Evolutionary conservation across 306 rosid species (phyloP).

Genomic region (Lupinus albus): DNA sequence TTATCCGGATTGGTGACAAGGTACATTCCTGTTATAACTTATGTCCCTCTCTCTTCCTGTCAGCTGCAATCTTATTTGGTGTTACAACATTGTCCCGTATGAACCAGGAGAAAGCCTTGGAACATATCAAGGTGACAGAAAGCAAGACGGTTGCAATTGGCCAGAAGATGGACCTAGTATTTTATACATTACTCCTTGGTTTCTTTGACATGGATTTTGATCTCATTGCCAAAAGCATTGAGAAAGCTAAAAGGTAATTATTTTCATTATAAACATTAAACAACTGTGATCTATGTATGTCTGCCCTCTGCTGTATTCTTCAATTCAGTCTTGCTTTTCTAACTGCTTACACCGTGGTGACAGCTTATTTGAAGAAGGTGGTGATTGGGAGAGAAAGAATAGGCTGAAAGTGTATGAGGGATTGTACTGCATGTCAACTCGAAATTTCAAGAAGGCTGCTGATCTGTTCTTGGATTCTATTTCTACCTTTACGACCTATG

Average conservation of each 20-base stretch:
- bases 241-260: constrained; percentile 77
- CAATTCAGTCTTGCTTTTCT: constrained; percentile 20
- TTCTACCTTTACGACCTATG: constrained; percentile 93
- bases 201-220: constrained; percentile 96
- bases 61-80: constrained; percentile 2
- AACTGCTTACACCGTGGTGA: constrained; percentile 42
- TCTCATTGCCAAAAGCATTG: constrained; percentile 91
- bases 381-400: constrained; percentile 99
- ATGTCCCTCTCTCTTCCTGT: constrained; percentile 7
- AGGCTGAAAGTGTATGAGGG: constrained; percentile 95
- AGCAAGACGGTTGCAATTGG: constrained; percentile 97
- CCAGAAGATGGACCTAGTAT: constrained; percentile 96
- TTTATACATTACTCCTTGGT: constrained; percentile 87
- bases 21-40: constrained; percentile 45
- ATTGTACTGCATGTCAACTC: constrained; percentile 86
- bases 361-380: constrained; percentile 99
- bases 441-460: constrained; percentile 92
- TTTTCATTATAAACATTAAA: constrained; percentile 5
- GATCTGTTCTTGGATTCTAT: constrained; percentile 85
- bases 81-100: constrained; percentile 25
- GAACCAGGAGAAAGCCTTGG: constrained; percentile 82
- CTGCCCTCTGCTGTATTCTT: constrained; percentile 25
- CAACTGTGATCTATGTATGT: constrained; percentile 2
- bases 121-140: constrained; percentile 90
- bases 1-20: constrained; percentile 90